Evolutionary conservation across 2,329 filamentous ascomycete genomes (phyloP), one percentile per base, ranked within the genome.

Genomic region (Cytospora schulzeri): DNA sequence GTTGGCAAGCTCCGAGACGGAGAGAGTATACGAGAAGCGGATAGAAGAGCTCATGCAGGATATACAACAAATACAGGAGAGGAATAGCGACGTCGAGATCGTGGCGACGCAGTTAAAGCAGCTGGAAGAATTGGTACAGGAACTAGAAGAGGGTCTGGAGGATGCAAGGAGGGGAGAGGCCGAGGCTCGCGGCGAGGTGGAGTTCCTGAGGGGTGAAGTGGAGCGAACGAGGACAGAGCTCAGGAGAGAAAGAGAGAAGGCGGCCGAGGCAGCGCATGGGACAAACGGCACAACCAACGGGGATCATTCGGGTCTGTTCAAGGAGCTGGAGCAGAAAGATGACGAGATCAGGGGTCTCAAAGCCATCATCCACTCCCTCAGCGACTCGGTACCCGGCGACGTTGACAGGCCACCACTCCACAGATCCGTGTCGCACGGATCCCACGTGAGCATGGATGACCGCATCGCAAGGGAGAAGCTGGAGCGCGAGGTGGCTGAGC

Each of bases 341-440:
- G 95, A 99, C 71, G 95, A 99, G 79, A 98, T 99, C 72, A 87
- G 94, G 67, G 95, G 95, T 55, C 84, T 99, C 69, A 99, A 98
- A 77, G 94, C 95, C 52, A 98, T 99, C 73, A 98, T 99, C 66
- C 94, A 98, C 77, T 97, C 92, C 22, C 83, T 99, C 45, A 97
- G 93, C 67, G 92, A 92, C 69, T 85, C 88, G 14, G 79, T 84
- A n/a, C 80, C 81, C 4, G 77, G 76, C 31, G 70, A 72, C 28
- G 76, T 76, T 53, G 73, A 74, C 55, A 64, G 74, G 52, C 74
- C 73, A 67, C 79, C 71, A 72, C 76, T 66, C 4, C 73, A 75
- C 56, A 71, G 76, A 22, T 70, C 68, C 33, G 73, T 72, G n/a
- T 79, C 79, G 1, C 73, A 79, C 57, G 74, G 73, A 66, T 75